Conservation (phyloP, 2,329 filamentous ascomycete genomes). For the Talaromyces albobiverticillius region DNA sequence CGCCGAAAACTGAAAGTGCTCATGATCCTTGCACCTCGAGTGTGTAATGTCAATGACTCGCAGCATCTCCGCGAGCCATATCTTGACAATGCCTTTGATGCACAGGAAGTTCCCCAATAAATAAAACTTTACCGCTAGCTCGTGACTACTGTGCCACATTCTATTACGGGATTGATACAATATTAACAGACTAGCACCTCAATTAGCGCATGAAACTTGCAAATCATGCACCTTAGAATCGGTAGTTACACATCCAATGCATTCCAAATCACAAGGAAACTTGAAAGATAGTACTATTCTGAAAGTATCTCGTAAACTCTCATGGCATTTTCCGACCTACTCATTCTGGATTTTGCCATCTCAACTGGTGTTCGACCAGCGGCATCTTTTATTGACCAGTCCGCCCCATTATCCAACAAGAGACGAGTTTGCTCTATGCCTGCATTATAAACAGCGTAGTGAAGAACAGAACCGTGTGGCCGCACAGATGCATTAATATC, state of each 20-base stretch:
- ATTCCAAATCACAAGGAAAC: background rate
- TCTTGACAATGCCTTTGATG: background rate
- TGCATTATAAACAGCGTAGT: background rate
- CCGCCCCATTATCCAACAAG: constrained; percentile 1
- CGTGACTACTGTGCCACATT: background rate
- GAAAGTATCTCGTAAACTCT: constrained; percentile 3
- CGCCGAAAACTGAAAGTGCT: background rate
- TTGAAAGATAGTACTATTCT: background rate
- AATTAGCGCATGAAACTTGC: background rate
- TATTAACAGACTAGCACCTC: background rate
- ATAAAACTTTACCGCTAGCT: background rate
- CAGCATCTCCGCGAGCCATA: background rate
- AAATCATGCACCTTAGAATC: background rate
- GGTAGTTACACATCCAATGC: background rate
- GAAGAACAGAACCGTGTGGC: background rate
- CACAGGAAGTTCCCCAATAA: background rate
- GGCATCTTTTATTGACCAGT: background rate
- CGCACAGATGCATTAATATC: background rate
- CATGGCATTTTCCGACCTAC: background rate
- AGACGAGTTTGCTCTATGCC: background rate
- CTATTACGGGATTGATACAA: background rate
- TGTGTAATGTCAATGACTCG: background rate
- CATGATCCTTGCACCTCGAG: background rate
- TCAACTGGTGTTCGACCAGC: background rate
- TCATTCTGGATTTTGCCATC: background rate